These are phyloP conservation scores for Aspergillus indologenus DNA, from an alignment of 495 filamentous ascomycete species.

Conservation along the genomic window DNA sequence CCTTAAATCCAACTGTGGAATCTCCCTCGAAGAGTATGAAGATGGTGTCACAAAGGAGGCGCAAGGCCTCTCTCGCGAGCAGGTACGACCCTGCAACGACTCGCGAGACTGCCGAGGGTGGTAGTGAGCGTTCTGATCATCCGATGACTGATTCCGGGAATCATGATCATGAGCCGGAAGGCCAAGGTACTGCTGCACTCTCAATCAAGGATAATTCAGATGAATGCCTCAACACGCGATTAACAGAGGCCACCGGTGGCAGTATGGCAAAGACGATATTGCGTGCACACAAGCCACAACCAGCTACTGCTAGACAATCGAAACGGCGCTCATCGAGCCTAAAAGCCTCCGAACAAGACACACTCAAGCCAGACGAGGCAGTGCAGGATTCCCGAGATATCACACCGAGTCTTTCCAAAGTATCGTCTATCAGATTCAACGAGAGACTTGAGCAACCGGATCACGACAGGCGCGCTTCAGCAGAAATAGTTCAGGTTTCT, in stretches of 20 bases:
- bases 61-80: slow-evolving; percentile 29
- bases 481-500: not conserved
- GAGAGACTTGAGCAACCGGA: not conserved
- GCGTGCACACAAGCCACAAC: slow-evolving; percentile 12
- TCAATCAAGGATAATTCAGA: not conserved
- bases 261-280: not conserved
- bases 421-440: not conserved
- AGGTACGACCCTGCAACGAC: slow-evolving; percentile 8
- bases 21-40: slow-evolving; percentile 14
- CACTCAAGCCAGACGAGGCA: slow-evolving; percentile 8
- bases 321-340: slow-evolving; percentile 43
- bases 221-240: not conserved
- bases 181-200: not conserved
- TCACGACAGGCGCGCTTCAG: not conserved
- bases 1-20: slow-evolving; percentile 1
- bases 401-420: not conserved
- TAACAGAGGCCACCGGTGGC: not conserved
- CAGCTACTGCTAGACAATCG: slow-evolving; percentile 23
- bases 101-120: not conserved
- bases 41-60: slow-evolving; percentile 30
- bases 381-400: slow-evolving; percentile 5
- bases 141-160: not conserved
- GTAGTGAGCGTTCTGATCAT: not conserved
- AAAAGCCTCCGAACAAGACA: slow-evolving; percentile 13
- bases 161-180: not conserved